These are phyloP conservation scores for Shiraia sp. DNA, from an alignment of 2,329 filamentous ascomycete genomes.

Conservation along the genomic window DNA sequence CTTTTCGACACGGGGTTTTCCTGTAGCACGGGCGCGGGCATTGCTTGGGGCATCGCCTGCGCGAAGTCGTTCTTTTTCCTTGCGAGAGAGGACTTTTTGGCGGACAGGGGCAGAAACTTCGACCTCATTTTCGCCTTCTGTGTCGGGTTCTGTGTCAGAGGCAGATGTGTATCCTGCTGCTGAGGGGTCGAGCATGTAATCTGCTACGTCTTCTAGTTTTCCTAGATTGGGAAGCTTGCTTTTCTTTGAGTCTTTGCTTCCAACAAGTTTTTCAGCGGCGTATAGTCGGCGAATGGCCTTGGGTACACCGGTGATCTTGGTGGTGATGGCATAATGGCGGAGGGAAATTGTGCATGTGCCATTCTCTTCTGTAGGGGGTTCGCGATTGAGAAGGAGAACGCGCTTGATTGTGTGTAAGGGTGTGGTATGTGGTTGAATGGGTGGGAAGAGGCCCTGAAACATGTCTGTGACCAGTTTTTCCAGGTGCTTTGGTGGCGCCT, in stretches of 20 bases:
- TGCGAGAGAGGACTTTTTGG: constrained; percentile 63
- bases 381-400: constrained; percentile 87
- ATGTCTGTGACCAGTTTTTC: constrained; percentile 90
- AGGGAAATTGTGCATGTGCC: constrained; percentile 79
- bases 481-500: constrained; percentile 87
- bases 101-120: constrained; percentile 70
- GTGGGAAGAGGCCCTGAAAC: constrained; percentile 94
- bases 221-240: constrained; percentile 81
- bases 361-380: constrained; percentile 51
- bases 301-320: constrained; percentile 80
- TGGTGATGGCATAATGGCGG: constrained; percentile 93
- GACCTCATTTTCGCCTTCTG: constrained; percentile 93
- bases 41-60: constrained; percentile 45
- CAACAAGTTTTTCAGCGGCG: constrained; percentile 78
- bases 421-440: constrained; percentile 89
- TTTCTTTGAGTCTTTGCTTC: constrained; percentile 60
- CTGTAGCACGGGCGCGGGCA: constrained; percentile 39
- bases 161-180: constrained; percentile 88
- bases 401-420: constrained; percentile 90
- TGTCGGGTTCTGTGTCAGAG: constrained; percentile 90
- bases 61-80: constrained; percentile 51
- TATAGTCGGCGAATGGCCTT: constrained; percentile 83
- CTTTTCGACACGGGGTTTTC: constrained; percentile 67
- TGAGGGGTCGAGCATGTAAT: constrained; percentile 82
- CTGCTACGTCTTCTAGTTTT: constrained; percentile 88